Base-by-base conservation (phyloP, 345 rosid species). In the Citrus cavaleriei region DNA sequence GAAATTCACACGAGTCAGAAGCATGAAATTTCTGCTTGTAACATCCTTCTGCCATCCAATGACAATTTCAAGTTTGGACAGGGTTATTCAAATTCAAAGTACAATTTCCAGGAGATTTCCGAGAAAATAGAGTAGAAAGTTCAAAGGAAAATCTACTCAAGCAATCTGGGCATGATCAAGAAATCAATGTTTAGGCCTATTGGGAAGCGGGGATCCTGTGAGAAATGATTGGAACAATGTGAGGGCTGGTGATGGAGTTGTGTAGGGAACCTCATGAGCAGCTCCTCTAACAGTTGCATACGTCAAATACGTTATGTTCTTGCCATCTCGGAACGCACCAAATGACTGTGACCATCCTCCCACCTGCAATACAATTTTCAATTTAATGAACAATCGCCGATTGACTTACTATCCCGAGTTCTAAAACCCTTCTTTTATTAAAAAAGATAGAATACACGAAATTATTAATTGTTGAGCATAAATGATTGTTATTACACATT, bases 301-400 rank as follows among this genome's bases (percentile, higher is more conserved):
- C 5, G 83, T 76, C 60, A 73, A 35, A 46, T 46, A 77, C 16
- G 75, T 79, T 28, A 16, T 42, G 21, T 76, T 81, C 73, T 81
- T 70, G 34, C 84, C 81, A 18, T 78, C 70, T 28, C 18, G 63
- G 12, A 28, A 7, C 8, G 55, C n/a, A 7, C 77, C 80, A 66
- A 79, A 82, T 7, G 82, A 73, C 54, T 77, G 78, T 46, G 84
- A 74, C 86, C 88, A 85, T 54, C 84, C 84, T 28, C 70, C 88
- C 57, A 66, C 79, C 80, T 84, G 74, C 40, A 55, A 68, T 3
- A 46, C 51, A 12, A 46, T 46, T 46, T 46, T 46, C 0, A 46
- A 46, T 46, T 46, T 46, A 46, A 46, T 12, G 18, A 46, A 46
- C 3, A 46, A 46, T 46, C 5, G 1, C 0, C 51, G 0, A 12